phyloP scores from a whole-genome alignment of 2,329 filamentous ascomycete genomes.

The Aspergillus glaucus region DNA sequence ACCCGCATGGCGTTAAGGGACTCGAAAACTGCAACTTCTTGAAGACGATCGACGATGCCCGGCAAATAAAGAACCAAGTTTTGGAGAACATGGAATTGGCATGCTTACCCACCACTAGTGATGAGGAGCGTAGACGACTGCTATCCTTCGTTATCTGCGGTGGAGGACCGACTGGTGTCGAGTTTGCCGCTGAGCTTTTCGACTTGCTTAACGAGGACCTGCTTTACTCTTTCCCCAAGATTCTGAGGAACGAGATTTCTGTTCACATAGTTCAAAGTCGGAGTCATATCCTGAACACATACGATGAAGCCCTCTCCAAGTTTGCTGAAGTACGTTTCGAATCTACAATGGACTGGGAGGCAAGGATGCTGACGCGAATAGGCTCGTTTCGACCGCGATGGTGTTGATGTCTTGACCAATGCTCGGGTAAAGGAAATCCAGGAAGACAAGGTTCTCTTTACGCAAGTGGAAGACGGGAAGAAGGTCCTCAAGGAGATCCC shows the following conservation, averaged over 20 bases:
- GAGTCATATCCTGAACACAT: conserved; percentile 93
- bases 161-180: conserved; percentile 91
- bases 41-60: conserved; percentile 90
- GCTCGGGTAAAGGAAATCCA: conserved; percentile 85
- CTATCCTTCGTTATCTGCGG: conserved; percentile 95
- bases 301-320: conserved; percentile 86
- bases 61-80: conserved; percentile 79
- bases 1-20: conserved; percentile 91
- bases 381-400: conserved; percentile 80
- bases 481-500: conserved; percentile 86
- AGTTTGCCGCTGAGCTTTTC: conserved; percentile 93
- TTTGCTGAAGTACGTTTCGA: conserved; percentile 64
- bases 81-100: conserved; percentile 85
- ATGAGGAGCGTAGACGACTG: conserved; percentile 78
- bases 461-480: conserved; percentile 71
- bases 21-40: conserved; percentile 91
- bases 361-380: conserved; percentile 14
- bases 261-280: conserved; percentile 95
- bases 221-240: conserved; percentile 71
- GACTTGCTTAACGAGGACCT: conserved; percentile 96
- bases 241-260: conserved; percentile 94
- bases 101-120: conserved; percentile 83
- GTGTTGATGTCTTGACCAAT: conserved; percentile 87
- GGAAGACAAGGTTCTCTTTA: conserved; percentile 78
- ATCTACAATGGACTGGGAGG: not conserved